Conservation (phyloP, 164 flowering plant genomes). For the Paratinospora sagittata region DNA sequence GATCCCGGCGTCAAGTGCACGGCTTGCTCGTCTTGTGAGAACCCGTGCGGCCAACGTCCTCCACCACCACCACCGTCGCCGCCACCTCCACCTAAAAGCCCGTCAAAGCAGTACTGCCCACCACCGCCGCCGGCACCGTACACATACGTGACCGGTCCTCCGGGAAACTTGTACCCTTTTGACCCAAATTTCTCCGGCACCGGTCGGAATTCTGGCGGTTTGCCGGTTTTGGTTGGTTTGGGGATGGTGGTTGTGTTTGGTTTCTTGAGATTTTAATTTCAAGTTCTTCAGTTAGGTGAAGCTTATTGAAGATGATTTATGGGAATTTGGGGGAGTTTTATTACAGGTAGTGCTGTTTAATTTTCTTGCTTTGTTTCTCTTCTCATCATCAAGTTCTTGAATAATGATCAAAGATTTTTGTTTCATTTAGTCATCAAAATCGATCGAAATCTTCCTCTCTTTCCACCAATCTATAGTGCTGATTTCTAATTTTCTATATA, state of each 20-base stretch:
- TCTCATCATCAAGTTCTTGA: background rate
- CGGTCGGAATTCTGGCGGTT: background rate
- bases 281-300: background rate
- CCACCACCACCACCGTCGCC: slow-evolving; percentile 17
- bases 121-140: slow-evolving; percentile 19
- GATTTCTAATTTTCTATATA: too few relatives aligned
- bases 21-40: slow-evolving; percentile 17
- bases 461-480: too few relatives aligned
- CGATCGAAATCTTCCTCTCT: too few relatives aligned
- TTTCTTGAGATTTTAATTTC: background rate
- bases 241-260: background rate
- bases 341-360: background rate
- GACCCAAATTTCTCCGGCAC: slow-evolving; percentile 8
- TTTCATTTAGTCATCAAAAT: background rate
- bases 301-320: too few relatives aligned
- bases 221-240: too few relatives aligned
- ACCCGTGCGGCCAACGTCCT: slow-evolving; percentile 14
- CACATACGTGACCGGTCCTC: background rate
- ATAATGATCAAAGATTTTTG: background rate
- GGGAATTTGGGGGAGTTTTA: background rate
- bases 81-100: slow-evolving; percentile 9
- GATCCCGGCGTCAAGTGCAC: slow-evolving; percentile 16
- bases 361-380: too few relatives aligned
- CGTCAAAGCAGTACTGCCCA: slow-evolving; percentile 7
- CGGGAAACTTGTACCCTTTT: slow-evolving; percentile 11